These are phyloP conservation scores for Sporothrix dimorphospora DNA, from an alignment of 2,329 filamentous ascomycete species.

Conservation along the genomic window DNA sequence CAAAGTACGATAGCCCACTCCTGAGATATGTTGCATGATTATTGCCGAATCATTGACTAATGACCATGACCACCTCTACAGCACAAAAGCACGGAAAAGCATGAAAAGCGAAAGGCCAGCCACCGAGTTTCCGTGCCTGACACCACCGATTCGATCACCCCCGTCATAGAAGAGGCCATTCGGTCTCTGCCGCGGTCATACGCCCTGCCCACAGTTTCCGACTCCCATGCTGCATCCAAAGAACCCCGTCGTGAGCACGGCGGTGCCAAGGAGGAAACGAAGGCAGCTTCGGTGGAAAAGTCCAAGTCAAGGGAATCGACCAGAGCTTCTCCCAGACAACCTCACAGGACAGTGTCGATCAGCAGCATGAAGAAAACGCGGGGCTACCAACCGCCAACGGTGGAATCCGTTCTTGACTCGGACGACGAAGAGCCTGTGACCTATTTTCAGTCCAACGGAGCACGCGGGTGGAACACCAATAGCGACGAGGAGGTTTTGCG, in stretches of 20 bases:
- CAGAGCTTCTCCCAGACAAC: not conserved
- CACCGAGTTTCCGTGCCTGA: no score
- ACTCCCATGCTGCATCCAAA: not conserved
- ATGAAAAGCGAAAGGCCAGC: not conserved
- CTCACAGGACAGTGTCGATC: not conserved
- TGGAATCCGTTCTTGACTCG: constrained; percentile 31
- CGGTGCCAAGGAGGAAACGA: not conserved
- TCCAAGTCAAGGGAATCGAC: not conserved
- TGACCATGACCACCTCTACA: not conserved
- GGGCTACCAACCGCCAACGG: constrained; percentile 29
- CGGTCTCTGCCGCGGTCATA: not conserved
- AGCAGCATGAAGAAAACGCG: not conserved
- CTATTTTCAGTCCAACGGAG: not conserved
- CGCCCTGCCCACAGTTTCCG: not conserved
- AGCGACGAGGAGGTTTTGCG: not conserved
- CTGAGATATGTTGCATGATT: not conserved
- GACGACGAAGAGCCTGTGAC: not conserved
- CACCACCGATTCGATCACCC: not conserved
- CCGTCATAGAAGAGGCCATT: not conserved
- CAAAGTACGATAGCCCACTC: not conserved
- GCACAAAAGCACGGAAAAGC: not conserved
- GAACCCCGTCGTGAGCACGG: not conserved
- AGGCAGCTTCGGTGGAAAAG: not conserved
- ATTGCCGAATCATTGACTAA: not conserved
- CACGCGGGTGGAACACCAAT: not conserved